Evolutionary conservation across 495 filamentous ascomycete species (phyloP).

Genomic region (Parachaetomium inaequale): DNA sequence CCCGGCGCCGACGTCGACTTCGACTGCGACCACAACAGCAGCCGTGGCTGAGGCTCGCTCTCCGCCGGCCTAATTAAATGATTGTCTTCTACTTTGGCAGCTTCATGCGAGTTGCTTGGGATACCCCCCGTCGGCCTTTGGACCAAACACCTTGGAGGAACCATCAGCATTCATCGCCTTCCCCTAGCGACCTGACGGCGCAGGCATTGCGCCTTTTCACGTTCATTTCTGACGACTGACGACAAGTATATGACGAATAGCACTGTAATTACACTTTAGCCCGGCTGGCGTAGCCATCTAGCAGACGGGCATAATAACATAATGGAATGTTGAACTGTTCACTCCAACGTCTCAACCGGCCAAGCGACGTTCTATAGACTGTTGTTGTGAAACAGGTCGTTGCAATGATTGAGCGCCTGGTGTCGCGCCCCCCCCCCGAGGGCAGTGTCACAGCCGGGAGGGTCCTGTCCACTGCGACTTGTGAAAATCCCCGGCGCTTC

Average conservation of each 20-base stretch:
- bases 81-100: neutral
- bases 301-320: slow-evolving; percentile 1
- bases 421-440: neutral
- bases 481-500: neutral
- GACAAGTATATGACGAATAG: slow-evolving; percentile 13
- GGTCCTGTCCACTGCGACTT: neutral
- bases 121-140: neutral
- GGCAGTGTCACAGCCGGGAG: neutral
- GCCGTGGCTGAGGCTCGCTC: neutral
- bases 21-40: slow-evolving; percentile 3
- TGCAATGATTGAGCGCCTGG: neutral
- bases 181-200: neutral
- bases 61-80: neutral
- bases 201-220: neutral
- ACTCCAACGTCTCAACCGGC: no score
- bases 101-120: neutral
- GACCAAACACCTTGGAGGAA: neutral
- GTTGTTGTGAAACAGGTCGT: neutral
- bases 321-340: slow-evolving; percentile 2
- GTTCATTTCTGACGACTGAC: slow-evolving; percentile 14
- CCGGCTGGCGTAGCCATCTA: neutral
- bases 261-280: neutral
- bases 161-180: neutral
- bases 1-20: neutral
- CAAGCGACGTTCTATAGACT: no score